Conservation (phyloP, 2,329 filamentous ascomycete species). For the Monosporascus sp. region DNA sequence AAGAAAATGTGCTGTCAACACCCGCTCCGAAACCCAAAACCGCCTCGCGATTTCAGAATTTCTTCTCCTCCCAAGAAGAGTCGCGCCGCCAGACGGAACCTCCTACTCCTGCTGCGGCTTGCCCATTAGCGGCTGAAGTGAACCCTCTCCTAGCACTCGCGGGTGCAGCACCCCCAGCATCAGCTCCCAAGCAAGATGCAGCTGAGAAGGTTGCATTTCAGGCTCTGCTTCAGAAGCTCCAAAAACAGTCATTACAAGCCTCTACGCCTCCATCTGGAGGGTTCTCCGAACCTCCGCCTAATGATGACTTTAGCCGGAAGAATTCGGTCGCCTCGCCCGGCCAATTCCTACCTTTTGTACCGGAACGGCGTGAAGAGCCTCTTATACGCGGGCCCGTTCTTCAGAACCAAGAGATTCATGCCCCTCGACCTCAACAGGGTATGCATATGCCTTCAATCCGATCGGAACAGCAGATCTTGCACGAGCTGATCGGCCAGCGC, state of each 20-base stretch:
- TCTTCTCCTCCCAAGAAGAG: slow-evolving; percentile 62
- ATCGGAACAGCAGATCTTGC: slow-evolving; percentile 53
- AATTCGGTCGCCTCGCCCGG: slow-evolving; percentile 42
- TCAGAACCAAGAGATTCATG: slow-evolving; percentile 48
- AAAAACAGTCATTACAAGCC: slow-evolving; percentile 45
- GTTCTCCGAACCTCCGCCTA: slow-evolving; percentile 23
- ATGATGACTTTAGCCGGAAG: slow-evolving; percentile 29
- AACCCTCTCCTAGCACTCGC: slow-evolving; percentile 26
- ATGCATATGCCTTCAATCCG: slow-evolving; percentile 43
- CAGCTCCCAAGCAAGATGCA: slow-evolving; percentile 41
- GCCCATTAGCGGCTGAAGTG: slow-evolving; percentile 17
- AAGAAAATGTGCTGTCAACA: slow-evolving; percentile 28
- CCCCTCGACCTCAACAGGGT: slow-evolving; percentile 42
- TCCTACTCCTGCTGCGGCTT: slow-evolving; percentile 35
- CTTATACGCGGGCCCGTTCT: slow-evolving; percentile 36
- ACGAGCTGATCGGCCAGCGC: slow-evolving; percentile 56
- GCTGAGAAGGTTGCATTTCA: slow-evolving; percentile 83
- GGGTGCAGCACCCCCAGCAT: slow-evolving; percentile 23
- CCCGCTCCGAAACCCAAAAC: slow-evolving; percentile 49
- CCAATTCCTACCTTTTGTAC: slow-evolving; percentile 42
- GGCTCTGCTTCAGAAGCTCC: slow-evolving; percentile 75
- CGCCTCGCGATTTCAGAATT: slow-evolving; percentile 76
- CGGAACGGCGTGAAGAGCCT: slow-evolving; percentile 41
- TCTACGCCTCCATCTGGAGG: slow-evolving; percentile 39
- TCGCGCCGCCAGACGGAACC: slow-evolving; percentile 45